A percentile compares a stretch with the other conserved stretches of the same genome.
phyloP scores from a whole-genome alignment of 2,329 filamentous ascomycete species.

The Fusarium sp. region DNA sequence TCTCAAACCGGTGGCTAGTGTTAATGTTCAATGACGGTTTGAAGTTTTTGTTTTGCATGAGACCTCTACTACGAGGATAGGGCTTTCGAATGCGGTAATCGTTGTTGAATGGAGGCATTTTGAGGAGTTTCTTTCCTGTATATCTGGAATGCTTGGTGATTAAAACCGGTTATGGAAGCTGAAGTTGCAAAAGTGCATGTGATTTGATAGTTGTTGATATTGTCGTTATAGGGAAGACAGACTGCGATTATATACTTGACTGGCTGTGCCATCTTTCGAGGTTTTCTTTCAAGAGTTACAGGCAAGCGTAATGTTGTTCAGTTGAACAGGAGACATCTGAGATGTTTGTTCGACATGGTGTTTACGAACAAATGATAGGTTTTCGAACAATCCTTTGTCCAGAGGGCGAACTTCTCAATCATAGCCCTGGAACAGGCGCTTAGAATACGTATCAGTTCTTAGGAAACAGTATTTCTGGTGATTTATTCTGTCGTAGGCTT shows the following conservation, averaged over 20 bases:
- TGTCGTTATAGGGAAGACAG: neutral
- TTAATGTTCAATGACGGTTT: neutral
- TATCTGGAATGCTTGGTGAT: neutral
- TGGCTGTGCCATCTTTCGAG: neutral
- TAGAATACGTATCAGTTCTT: neutral
- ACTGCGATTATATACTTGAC: neutral
- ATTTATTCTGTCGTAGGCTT: neutral
- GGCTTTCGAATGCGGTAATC: neutral
- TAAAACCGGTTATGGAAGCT: neutral
- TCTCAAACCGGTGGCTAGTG: neutral
- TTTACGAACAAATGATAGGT: neutral
- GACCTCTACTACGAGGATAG: neutral
- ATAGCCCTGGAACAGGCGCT: no score
- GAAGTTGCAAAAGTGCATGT: neutral
- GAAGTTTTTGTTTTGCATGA: neutral
- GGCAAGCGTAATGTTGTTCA: neutral
- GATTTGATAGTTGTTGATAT: neutral
- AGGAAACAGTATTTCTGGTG: neutral
- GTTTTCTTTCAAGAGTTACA: neutral
- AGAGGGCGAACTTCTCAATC: fast-evolving
- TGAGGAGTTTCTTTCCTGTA: neutral
- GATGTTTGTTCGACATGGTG: neutral
- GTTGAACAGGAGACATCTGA: neutral
- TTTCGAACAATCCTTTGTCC: neutral
- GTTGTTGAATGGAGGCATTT: neutral